Percentiles rank a stretch among this genome's conserved stretches.
These are phyloP conservation scores for Penicillium olsonii DNA, from an alignment of 2,329 filamentous ascomycete genomes.

Conservation along the genomic window DNA sequence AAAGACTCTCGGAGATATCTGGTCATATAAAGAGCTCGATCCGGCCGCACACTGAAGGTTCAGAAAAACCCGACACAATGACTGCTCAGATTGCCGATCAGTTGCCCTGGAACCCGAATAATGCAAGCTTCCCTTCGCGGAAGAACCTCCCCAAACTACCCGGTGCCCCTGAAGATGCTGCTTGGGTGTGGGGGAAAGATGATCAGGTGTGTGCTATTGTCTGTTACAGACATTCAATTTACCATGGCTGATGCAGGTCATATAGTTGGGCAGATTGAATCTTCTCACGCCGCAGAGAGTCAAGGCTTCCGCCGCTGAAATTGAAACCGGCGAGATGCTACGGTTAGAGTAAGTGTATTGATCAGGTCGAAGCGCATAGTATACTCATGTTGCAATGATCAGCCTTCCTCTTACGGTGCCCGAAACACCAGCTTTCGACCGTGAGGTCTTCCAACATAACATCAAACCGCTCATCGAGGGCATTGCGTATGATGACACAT, in stretches of 20 bases:
- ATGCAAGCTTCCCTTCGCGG: constrained; percentile 54
- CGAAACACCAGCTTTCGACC: constrained; percentile 54
- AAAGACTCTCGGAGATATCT: constrained; percentile 13
- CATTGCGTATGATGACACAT: constrained; percentile 47
- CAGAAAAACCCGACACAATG: constrained; percentile 7
- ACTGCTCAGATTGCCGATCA: constrained; percentile 28
- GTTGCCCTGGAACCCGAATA: constrained; percentile 57
- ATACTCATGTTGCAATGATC: not conserved
- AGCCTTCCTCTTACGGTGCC: constrained; percentile 57
- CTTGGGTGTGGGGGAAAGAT: constrained; percentile 63
- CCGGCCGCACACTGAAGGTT: not conserved
- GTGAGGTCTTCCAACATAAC: constrained; percentile 56
- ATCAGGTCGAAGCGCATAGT: not conserved
- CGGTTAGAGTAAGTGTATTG: constrained; percentile 51
- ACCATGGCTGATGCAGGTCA: not conserved
- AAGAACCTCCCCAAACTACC: constrained; percentile 55
- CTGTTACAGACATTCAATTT: not conserved
- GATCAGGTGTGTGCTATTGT: constrained; percentile 44
- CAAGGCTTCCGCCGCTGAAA: constrained; percentile 55
- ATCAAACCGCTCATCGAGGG: constrained; percentile 48
- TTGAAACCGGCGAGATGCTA: constrained; percentile 58
- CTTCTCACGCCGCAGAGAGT: constrained; percentile 59
- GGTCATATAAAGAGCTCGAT: constrained; percentile 3
- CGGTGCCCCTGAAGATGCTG: constrained; percentile 56
- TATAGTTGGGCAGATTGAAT: constrained; percentile 50